Base-by-base conservation (phyloP, 2,329 filamentous ascomycete genomes). In the Colletotrichum scovillei region DNA sequence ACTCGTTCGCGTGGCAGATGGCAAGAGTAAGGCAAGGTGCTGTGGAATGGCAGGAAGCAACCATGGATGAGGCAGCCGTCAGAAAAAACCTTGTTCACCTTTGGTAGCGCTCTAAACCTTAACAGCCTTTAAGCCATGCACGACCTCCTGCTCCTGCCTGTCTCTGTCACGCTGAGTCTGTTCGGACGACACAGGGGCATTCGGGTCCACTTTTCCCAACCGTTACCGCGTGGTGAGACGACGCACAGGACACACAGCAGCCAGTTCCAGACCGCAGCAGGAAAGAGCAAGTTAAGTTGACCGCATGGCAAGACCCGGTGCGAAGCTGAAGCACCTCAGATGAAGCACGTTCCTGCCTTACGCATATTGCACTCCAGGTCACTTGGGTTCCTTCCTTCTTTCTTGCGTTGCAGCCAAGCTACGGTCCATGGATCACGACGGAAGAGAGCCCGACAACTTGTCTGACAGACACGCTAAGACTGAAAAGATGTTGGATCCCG, bases 41-140 rank as follows among this genome's bases (percentile, higher is more conserved):
- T 35, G 32, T 5, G 32, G 16, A 30, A 35, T 68, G 59, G 58
- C 46, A 60, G 22, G 62, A 28, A 24, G 24, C 16, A 30, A 57
- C 46, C 63, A 68, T 49, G 69, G 68, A 57, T 32, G 16, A 55
- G 35, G 52, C 55, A 30, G 14, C 57, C 38, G 69, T 24, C 63
- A 49, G 52, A 52, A 68, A 49, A 52, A 72, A 69, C 65, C 65
- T 72, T 63, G 68, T 57, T 63, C 38, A 8, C 22, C n/a, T n/a
- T 32, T 68, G 42, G 32, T 24, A 60, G 35, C 42, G 32, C 58
- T 55, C 55, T 46, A 73, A 72, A 73, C 66, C 70, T 69, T 60
- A 73, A 64, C 65, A 52, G 19, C 14, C 12, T 73, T 64, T 69
- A 60, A 46, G 60, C 66, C 70, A 52, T 63, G 66, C 65, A 60